A percentile compares a stretch with the other conserved stretches of the same genome.
These are phyloP conservation scores for Glebionis coronaria DNA, from an alignment of 129 eudicot genomes.

Conservation along the genomic window DNA sequence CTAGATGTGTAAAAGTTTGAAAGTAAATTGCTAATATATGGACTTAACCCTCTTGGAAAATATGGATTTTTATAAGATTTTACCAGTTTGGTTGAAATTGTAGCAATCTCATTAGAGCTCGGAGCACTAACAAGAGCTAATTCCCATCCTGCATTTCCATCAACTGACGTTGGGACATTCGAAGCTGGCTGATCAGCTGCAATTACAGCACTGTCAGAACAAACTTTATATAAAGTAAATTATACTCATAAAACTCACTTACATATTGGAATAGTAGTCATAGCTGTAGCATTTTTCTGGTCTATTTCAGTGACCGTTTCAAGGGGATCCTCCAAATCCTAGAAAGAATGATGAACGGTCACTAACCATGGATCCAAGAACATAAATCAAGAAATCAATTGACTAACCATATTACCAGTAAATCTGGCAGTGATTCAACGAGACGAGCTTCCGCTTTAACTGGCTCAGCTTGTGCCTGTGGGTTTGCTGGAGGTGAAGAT, in stretches of 20 bases:
- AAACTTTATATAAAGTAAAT: background rate
- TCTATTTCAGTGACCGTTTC: slow-evolving; percentile 61
- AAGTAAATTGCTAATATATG: too few species aligned
- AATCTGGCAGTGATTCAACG: slow-evolving; percentile 60
- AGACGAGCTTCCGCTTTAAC: slow-evolving; percentile 55
- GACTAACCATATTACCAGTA: slow-evolving; percentile 45
- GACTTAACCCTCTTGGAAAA: too few species aligned
- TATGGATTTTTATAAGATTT: background rate
- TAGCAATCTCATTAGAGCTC: slow-evolving; percentile 62
- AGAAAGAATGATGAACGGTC: slow-evolving; percentile 2
- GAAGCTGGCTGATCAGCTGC: slow-evolving; percentile 47
- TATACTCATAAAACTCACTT: slow-evolving; percentile 22
- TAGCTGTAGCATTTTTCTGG: slow-evolving; percentile 64
- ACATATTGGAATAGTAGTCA: slow-evolving; percentile 79
- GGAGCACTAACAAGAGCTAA: slow-evolving; percentile 85
- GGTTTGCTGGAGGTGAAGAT: slow-evolving; percentile 54
- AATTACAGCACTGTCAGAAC: slow-evolving; percentile 13
- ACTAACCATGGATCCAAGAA: slow-evolving; percentile 1
- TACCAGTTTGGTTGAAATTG: slow-evolving; percentile 70
- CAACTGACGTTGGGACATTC: slow-evolving; percentile 36
- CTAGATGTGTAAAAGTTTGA: too few species aligned
- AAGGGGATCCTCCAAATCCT: slow-evolving; percentile 73
- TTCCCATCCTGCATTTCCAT: slow-evolving; percentile 90
- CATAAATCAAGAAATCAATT: background rate
- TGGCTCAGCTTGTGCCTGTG: slow-evolving; percentile 36